Conservation (phyloP, 345 rosid genomes). For the Bruguiera sexangula region DNA sequence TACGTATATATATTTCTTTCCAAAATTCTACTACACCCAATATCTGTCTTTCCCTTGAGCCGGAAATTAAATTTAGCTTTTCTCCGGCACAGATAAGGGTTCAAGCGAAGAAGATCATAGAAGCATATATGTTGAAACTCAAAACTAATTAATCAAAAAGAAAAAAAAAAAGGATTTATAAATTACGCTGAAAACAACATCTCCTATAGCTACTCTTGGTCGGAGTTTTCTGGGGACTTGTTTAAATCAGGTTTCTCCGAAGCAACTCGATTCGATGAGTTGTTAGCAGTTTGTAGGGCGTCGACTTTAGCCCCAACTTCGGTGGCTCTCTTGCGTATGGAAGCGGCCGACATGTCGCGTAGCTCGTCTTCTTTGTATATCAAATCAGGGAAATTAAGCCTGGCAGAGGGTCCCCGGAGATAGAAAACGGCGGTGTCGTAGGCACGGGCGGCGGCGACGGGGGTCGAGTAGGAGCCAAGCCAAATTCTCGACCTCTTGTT, state of each 20-base stretch:
- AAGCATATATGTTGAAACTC: neutral
- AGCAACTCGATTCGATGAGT: neutral
- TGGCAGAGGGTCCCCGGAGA: constrained; percentile 49
- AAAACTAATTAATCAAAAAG: neutral
- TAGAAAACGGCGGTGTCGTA: constrained; percentile 53
- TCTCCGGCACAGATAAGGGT: neutral
- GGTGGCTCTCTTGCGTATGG: constrained; percentile 41
- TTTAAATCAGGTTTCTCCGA: constrained; percentile 41
- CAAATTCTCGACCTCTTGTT: constrained; percentile 48
- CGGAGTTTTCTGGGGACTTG: constrained; percentile 35
- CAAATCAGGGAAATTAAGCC: constrained; percentile 49
- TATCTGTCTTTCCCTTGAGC: too few relatives aligned
- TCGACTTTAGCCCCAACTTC: constrained; percentile 50
- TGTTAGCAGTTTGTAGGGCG: constrained; percentile 24
- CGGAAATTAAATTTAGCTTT: too few relatives aligned
- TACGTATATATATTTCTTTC: too few relatives aligned
- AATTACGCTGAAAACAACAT: neutral
- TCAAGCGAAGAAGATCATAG: neutral
- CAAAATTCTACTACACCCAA: too few relatives aligned
- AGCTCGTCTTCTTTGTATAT: constrained; percentile 20
- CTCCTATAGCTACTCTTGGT: constrained; percentile 12
- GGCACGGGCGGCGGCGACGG: constrained; percentile 49
- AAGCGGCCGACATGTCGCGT: constrained; percentile 35
- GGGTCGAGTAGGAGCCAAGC: constrained; percentile 49
- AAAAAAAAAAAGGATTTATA: neutral